A percentile compares a stretch with the other conserved stretches of the same genome.
phyloP scores from a whole-genome alignment of 768 basidiomycete genomes.

The Leccinum obscurum region DNA sequence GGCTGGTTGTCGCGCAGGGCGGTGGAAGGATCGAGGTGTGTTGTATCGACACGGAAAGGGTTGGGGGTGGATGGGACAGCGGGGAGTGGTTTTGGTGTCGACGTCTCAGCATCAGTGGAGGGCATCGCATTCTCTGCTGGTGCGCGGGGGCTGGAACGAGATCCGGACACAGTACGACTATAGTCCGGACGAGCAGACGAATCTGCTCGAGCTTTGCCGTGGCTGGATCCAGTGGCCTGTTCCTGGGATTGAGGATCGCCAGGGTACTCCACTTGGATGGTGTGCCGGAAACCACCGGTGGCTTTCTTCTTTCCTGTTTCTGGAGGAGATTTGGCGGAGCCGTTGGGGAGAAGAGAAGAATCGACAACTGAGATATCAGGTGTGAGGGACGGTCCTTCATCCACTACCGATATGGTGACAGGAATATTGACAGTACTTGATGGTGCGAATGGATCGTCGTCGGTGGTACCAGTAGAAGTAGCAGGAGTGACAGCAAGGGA shows the following conservation, averaged over 20 bases:
- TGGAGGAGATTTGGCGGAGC: conserved; percentile 34
- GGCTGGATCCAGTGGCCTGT: conserved; percentile 17
- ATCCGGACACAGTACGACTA: conserved; percentile 20
- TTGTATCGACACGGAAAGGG: conserved; percentile 22
- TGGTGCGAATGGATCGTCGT: conserved; percentile 75
- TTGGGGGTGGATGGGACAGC: conserved; percentile 24
- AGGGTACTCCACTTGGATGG: conserved; percentile 92
- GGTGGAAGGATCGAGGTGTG: conserved; percentile 24
- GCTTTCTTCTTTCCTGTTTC: conserved; percentile 50
- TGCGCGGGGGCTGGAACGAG: conserved; percentile 4
- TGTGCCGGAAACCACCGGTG: conserved; percentile 67
- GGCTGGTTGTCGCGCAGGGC: conserved; percentile 30
- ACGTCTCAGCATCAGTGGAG: conserved; percentile 10
- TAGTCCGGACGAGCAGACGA: conserved; percentile 12
- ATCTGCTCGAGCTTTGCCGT: conserved; percentile 21
- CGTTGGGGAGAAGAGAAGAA: conserved; percentile 23
- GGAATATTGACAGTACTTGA: conserved; percentile 31
- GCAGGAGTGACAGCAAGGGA: conserved; percentile 47
- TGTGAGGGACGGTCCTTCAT: conserved; percentile 21
- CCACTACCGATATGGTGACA: conserved; percentile 31
- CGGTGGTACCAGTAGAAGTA: conserved; percentile 40
- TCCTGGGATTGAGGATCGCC: conserved; percentile 49
- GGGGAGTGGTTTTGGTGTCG: conserved; percentile 33
- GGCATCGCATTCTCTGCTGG: conserved; percentile 23
- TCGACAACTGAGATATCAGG: conserved; percentile 22